phyloP scores from a whole-genome alignment of 2,329 filamentous ascomycete genomes.

The Arthrobotrys entomopaga region DNA sequence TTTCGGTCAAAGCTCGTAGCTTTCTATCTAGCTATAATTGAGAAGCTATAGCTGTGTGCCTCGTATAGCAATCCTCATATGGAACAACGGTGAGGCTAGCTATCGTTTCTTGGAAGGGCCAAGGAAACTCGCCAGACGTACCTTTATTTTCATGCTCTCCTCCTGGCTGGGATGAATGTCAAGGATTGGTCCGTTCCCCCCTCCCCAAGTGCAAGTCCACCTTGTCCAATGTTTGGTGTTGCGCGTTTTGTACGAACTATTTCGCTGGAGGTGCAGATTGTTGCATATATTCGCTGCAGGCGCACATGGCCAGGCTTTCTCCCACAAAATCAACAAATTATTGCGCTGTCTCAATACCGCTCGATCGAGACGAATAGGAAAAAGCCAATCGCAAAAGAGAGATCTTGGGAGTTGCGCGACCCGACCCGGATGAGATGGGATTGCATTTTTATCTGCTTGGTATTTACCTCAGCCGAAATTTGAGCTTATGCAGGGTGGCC shows the following conservation, averaged over 20 bases:
- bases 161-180: conserved; percentile 15
- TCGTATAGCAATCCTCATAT: conserved; percentile 49
- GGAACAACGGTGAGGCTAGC: conserved; percentile 27
- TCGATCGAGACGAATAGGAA: conserved; percentile 17
- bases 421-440: conserved; percentile 43
- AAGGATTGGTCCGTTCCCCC: conserved; percentile 32
- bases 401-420: conserved; percentile 44
- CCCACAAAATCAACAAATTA: conserved; percentile 24
- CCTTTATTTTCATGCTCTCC: conserved; percentile 19
- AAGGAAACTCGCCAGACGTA: conserved; percentile 19
- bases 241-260: conserved; percentile 35
- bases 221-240: conserved; percentile 33
- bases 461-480: conserved; percentile 56
- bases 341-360: conserved; percentile 25
- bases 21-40: conserved; percentile 20
- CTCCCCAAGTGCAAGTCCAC: too few relatives aligned
- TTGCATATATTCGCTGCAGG: conserved; percentile 30
- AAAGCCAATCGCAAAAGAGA: conserved; percentile 4
- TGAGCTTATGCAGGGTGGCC: conserved; percentile 46
- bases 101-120: conserved; percentile 33
- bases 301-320: conserved; percentile 14
- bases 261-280: conserved; percentile 34
- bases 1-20: conserved; percentile 15
- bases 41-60: conserved; percentile 39
- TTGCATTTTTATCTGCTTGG: conserved; percentile 51